Evolutionary conservation across 345 rosid species (phyloP).

Genomic region (Lepidium aucheri): DNA sequence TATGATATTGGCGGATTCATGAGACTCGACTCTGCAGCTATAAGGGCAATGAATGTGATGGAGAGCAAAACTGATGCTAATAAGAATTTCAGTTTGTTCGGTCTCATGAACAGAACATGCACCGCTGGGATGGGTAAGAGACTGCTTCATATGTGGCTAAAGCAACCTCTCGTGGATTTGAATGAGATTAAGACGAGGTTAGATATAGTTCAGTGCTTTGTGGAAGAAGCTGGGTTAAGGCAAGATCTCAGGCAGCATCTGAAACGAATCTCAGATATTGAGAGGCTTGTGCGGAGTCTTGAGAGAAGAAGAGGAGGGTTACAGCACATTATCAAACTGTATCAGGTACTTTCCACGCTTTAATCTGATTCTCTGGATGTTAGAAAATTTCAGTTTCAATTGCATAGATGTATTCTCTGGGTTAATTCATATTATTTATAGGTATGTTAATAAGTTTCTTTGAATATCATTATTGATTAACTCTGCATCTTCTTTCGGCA

Average conservation of each 20-base stretch:
- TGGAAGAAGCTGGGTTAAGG: constrained; percentile 80
- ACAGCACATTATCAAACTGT: constrained; percentile 86
- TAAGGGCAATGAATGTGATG: constrained; percentile 91
- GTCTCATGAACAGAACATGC: constrained; percentile 97
- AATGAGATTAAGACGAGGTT: constrained; percentile 64
- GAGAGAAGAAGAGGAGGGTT: constrained; percentile 71
- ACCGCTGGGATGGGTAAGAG: constrained; percentile 98
- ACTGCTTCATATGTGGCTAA: constrained; percentile 90
- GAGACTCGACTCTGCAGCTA: constrained; percentile 92
- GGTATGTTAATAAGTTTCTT: neutral
- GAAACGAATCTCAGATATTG: constrained; percentile 79
- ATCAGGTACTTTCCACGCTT: constrained; percentile 47
- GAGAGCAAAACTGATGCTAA: constrained; percentile 95
- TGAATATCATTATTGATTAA: neutral
- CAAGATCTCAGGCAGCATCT: constrained; percentile 94
- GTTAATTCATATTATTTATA: neutral
- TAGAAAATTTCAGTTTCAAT: neutral
- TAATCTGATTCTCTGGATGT: neutral
- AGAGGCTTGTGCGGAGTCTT: constrained; percentile 58
- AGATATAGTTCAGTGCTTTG: constrained; percentile 88
- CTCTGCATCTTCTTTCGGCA: constrained; percentile 34
- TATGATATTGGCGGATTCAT: constrained; percentile 67
- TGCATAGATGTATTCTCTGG: neutral
- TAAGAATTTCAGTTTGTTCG: constrained; percentile 90
- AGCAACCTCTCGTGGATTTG: constrained; percentile 83